Percentiles rank a stretch among this genome's conserved stretches.
Conservation (phyloP, 176 grass and related monocot genomes). For the Musa acuminata region DNA sequence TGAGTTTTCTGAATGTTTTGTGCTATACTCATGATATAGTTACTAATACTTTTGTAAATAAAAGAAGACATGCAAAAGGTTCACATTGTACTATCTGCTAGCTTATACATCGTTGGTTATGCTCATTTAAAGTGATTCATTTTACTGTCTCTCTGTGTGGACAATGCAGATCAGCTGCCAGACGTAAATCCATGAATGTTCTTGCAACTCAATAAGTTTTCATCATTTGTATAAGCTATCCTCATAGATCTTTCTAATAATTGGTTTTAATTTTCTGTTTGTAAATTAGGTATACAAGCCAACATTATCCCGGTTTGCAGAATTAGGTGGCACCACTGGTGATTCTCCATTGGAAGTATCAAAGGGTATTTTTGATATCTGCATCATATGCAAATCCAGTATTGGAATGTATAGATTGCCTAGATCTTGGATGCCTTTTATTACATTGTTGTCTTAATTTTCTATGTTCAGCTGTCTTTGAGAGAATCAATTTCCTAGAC, state of each 20-base stretch:
- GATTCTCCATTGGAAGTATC: constrained; percentile 57
- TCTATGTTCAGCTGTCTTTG: too few relatives aligned
- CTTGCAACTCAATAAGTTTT: not conserved
- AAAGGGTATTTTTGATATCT: constrained; percentile 33
- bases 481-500: too few relatives aligned
- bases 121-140: too few relatives aligned
- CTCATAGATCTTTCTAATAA: not conserved
- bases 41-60: too few relatives aligned
- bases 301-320: constrained; percentile 65
- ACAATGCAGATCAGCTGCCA: not conserved
- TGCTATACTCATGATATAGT: too few relatives aligned
- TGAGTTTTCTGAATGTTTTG: too few relatives aligned
- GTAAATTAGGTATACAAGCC: constrained; percentile 74
- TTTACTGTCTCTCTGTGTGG: not conserved
- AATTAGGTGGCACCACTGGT: constrained; percentile 75
- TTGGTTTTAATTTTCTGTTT: constrained; percentile 9
- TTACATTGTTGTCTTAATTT: too few relatives aligned
- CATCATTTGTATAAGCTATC: not conserved
- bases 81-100: too few relatives aligned
- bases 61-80: too few relatives aligned
- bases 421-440: too few relatives aligned
- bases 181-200: not conserved
- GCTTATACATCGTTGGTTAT: too few relatives aligned
- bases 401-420: not conserved
- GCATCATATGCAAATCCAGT: not conserved